Base-by-base conservation (phyloP, 179 eudicot species). In the Silene noctiflora region DNA sequence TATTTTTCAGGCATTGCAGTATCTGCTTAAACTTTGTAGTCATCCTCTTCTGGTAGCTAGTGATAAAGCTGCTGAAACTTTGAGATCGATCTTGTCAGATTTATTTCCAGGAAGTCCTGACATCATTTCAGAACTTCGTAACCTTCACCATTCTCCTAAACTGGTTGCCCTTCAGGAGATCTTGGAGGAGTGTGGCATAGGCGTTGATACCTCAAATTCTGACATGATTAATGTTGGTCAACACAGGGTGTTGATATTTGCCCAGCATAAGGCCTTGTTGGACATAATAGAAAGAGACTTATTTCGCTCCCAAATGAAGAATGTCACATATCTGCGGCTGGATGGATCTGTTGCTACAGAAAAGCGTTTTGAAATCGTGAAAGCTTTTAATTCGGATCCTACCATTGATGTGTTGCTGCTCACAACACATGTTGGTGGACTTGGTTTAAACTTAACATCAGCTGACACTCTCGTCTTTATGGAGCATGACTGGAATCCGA, bases 401-500 rank as follows among this genome's bases (percentile, higher is more conserved):
- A 96, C 99, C 31, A 96, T 96, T 75, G 99, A 96, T 82, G 99
- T 83, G 22, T 78, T 96, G 73, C 85, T 96, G 76, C 97, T 96
- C 58, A 96, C 99, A 46, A 96, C 99, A 20, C 99, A 94, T 86
- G 99, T 94, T 81, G 99, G 99, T 69, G 99, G 98, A 39, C 94
- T 96, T 62, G 99, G 99, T 79, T 82, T 96, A 81, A 96, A 93
- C 82, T 80, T 96, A 83, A 96, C 99, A 24, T 96, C 99, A 31
- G 98, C 99, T 69, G 99, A 96, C 85, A 96, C 99, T 51, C 97
- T 96, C 24, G 83, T 96, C 53, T 96, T 96, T 77, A 89, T 96
- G 99, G 98, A 96, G 91, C 98, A 96, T 85, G 99, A 96, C 77
- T 96, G 99, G 99, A 96, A 96, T 83, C 99, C 99, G 35, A 96